Base-by-base conservation (phyloP, 208 protist genomes). In the Trypanosoma conorhini region DNA sequence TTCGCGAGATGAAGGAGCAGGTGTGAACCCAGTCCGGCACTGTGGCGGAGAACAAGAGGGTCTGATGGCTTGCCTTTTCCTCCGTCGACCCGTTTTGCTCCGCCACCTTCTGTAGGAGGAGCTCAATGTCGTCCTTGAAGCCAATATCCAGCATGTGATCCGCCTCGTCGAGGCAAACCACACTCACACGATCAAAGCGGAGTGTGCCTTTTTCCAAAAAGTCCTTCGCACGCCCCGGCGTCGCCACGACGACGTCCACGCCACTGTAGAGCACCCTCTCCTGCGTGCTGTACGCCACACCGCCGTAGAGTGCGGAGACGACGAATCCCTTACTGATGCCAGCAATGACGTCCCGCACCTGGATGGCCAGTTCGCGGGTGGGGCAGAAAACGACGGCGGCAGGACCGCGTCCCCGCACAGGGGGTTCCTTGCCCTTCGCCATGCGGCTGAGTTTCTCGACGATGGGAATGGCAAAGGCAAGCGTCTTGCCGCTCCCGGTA, bases 111-210 rank as follows among this genome's bases (percentile, higher is more conserved):
- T 83, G 76, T 3, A 99, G 68, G 58, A 99, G 98, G 35, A 94
- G 70, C 73, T 99, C 96, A 66, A 99, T 83, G 52, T 96, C 92
- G 50, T 98, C 88, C 63, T 89, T 88, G 72, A 99, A 99, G 46
- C 98, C 98, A 74, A 99, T 95, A 79, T 99, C 98, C 17, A 99
- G 86, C 81, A 99, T 98, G 60, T 98, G 85, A 77, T 99, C 98
- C 8, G 98, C 98, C 85, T 99, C 99, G 83, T 99, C 99, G 1
- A 99, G 87, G 57, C 99, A 98, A 38, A 98, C 91, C 58, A 99
- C 93, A 59, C 85, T 82, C 13, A 97, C 77, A 55, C 84, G 85
- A 59, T 92, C 86, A 72, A 99, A 92, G 78, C 94, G 94, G 13
- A 87, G 67, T 28, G 83, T 95, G 5, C 96, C 98, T 82, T 99